phyloP scores from a whole-genome alignment of 2,329 filamentous ascomycete species.

The Fusarium succisae region DNA sequence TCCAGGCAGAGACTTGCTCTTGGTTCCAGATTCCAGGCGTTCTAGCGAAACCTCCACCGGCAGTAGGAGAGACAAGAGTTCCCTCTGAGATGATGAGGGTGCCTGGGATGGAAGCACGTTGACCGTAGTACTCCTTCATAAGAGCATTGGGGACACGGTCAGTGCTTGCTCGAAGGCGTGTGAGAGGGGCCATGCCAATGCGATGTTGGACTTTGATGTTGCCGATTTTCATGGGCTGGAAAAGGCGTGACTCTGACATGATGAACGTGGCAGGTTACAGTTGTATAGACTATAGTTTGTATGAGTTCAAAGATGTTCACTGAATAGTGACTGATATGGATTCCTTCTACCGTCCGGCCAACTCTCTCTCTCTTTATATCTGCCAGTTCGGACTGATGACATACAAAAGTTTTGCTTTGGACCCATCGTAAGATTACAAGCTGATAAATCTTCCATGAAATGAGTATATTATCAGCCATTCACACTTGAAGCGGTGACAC shows the following conservation, averaged over 20 bases:
- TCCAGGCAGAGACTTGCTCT: conserved; percentile 68
- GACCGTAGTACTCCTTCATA: conserved; percentile 58
- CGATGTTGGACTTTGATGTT: conserved; percentile 52
- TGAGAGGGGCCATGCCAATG: conserved; percentile 66
- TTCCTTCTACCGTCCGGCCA: accelerated
- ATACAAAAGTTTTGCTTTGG: neutral
- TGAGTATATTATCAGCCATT: neutral
- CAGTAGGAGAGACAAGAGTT: conserved; percentile 52
- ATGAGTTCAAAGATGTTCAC: accelerated
- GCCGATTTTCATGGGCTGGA: conserved; percentile 55
- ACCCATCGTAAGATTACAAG: neutral
- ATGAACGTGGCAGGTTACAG: accelerated
- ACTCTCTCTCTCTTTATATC: neutral
- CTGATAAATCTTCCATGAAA: neutral
- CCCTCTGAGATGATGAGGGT: conserved; percentile 56
- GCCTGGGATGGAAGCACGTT: conserved; percentile 54
- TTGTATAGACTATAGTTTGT: accelerated
- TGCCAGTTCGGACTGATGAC: neutral
- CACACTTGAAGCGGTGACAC: too few relatives aligned
- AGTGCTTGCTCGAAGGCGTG: conserved; percentile 59
- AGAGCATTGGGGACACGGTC: conserved; percentile 39
- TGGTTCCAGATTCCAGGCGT: conserved; percentile 68
- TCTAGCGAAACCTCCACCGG: conserved; percentile 49
- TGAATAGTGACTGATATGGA: neutral
- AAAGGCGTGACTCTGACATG: conserved; percentile 47